Conservation (phyloP, 2,329 filamentous ascomycete genomes). For the Rutstroemia sp. region DNA sequence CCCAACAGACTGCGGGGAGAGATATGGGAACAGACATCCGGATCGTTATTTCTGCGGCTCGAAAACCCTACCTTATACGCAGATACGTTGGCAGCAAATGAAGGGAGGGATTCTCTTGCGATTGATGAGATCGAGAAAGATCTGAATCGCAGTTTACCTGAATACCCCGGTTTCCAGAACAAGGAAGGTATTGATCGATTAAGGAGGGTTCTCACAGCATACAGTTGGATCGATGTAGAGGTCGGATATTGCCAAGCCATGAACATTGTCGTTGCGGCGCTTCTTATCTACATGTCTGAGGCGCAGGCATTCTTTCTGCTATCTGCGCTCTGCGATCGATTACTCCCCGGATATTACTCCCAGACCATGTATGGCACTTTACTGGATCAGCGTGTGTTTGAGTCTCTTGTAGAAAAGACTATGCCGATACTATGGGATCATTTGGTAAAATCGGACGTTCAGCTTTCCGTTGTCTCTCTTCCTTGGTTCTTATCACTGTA, state of each 20-base stretch:
- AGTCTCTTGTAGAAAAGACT: conserved; percentile 95
- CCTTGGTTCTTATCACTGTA: conserved; percentile 98
- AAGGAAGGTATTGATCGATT: conserved; percentile 89
- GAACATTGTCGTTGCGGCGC: conserved; percentile 98
- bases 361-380: conserved; percentile 99
- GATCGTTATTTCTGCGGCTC: conserved; percentile 80
- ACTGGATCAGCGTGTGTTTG: conserved; percentile 93
- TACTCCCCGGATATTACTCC: conserved; percentile 95
- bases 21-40: conserved; percentile 91
- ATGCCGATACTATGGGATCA: conserved; percentile 99
- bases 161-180: conserved; percentile 95
- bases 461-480: conserved; percentile 91
- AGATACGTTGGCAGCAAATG: conserved; percentile 77
- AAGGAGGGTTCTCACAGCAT: conserved; percentile 85
- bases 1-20: conserved; percentile 90
- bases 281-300: conserved; percentile 98
- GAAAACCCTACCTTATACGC: conserved; percentile 77
- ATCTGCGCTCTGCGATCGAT: conserved; percentile 82
- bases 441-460: conserved; percentile 92
- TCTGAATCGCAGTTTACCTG: conserved; percentile 87
- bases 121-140: conserved; percentile 99
- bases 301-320: conserved; percentile 91
- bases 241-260: conserved; percentile 99
- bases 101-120: conserved; percentile 81
- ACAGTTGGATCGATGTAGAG: conserved; percentile 93